Evolutionary conservation across 2,329 filamentous ascomycete genomes (phyloP).

Genomic region (Diplodia scrobiculata): DNA sequence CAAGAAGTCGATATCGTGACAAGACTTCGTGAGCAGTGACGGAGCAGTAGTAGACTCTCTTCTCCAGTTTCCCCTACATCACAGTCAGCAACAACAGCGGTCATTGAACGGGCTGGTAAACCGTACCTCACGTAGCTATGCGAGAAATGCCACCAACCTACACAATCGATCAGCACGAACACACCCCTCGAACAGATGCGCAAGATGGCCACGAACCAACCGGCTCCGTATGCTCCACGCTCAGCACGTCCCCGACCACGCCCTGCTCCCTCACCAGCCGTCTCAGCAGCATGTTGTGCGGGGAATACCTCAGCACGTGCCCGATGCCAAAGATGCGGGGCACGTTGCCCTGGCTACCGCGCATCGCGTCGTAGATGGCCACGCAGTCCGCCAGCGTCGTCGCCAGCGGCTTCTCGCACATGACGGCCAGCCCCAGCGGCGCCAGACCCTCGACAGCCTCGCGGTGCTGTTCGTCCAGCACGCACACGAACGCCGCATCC

Average conservation of each 20-base stretch:
- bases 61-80: constrained; percentile 79
- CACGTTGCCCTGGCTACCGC: constrained; percentile 33
- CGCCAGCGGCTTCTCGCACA: constrained; percentile 93
- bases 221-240: constrained; percentile 88
- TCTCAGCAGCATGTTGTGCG: constrained; percentile 84
- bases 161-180: constrained; percentile 35
- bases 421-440: constrained; percentile 71
- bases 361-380: constrained; percentile 66
- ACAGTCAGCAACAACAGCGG: constrained; percentile 2
- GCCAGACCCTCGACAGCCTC: constrained; percentile 76
- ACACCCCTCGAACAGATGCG: not conserved
- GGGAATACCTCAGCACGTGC: constrained; percentile 90
- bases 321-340: constrained; percentile 77
- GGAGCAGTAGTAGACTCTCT: constrained; percentile 75
- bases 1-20: constrained; percentile 91
- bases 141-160: constrained; percentile 83
- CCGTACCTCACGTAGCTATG: constrained; percentile 77
- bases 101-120: not conserved
- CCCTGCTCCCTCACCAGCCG: constrained; percentile 73
- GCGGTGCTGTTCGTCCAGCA: constrained; percentile 85
- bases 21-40: constrained; percentile 89
- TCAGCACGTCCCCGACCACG: constrained; percentile 80
- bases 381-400: constrained; percentile 78
- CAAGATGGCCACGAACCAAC: constrained; percentile 67
- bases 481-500: constrained; percentile 68